Evolutionary conservation across 805 yeast genomes (phyloP).

Genomic region (Cephaloascus albidus): DNA sequence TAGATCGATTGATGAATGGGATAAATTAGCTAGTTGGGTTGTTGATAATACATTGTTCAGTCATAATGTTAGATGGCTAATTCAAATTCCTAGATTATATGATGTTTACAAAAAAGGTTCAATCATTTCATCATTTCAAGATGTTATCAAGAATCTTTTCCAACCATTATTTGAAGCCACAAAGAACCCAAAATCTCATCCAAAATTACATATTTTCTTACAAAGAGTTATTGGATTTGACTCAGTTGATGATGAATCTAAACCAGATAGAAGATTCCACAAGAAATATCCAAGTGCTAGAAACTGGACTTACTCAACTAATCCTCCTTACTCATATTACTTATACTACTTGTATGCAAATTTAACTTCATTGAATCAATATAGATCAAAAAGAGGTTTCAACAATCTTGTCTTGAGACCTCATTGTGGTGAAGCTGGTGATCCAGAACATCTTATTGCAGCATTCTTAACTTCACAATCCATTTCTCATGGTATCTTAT

Average conservation of each 20-base stretch:
- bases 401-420: slow-evolving; percentile 94
- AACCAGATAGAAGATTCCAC: slow-evolving; percentile 74
- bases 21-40: slow-evolving; percentile 90
- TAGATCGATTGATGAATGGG: slow-evolving; percentile 87
- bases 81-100: slow-evolving; percentile 91
- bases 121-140: slow-evolving; percentile 62
- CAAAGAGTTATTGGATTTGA: slow-evolving; percentile 97
- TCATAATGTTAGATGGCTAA: slow-evolving; percentile 93
- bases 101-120: slow-evolving; percentile 78
- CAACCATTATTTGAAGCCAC: slow-evolving; percentile 88
- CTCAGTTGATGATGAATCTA: slow-evolving; percentile 97
- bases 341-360: slow-evolving; percentile 84
- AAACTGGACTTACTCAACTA: slow-evolving; percentile 65
- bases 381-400: slow-evolving; percentile 67
- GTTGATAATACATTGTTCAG: slow-evolving; percentile 85
- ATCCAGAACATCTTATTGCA: slow-evolving; percentile 90
- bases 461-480: slow-evolving; percentile 87
- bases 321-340: slow-evolving; percentile 98
- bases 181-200: slow-evolving; percentile 73
- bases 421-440: slow-evolving; percentile 99
- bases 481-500: slow-evolving; percentile 88
- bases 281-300: slow-evolving; percentile 81
- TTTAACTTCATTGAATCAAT: slow-evolving; percentile 75
- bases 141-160: slow-evolving; percentile 70
- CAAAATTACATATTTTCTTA: slow-evolving; percentile 81